phyloP scores from a whole-genome alignment of 352 stramenopile genomes.

The Globisporangium cederbergense region DNA sequence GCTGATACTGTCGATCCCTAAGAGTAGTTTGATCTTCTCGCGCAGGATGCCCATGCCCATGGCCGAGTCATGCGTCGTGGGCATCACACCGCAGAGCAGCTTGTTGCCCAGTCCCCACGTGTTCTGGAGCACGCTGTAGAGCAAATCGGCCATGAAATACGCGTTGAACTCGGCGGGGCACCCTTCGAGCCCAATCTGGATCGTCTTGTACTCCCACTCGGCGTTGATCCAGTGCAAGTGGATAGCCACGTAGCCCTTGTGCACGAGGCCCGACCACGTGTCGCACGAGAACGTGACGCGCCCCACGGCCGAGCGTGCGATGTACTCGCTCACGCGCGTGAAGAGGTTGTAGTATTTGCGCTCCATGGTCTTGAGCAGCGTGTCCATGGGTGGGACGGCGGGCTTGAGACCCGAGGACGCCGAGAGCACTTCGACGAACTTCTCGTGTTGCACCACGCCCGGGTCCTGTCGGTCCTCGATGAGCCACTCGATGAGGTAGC shows the following conservation, averaged over 20 bases:
- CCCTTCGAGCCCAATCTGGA: constrained; percentile 70
- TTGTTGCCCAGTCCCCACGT: constrained; percentile 75
- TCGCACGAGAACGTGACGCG: constrained; percentile 78
- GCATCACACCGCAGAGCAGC: constrained; percentile 67
- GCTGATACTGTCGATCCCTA: constrained; percentile 73
- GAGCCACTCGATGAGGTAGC: constrained; percentile 68
- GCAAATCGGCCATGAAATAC: constrained; percentile 76
- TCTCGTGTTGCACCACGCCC: constrained; percentile 58
- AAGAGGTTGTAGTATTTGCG: constrained; percentile 73
- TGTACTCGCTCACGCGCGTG: constrained; percentile 66
- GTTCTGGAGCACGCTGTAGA: constrained; percentile 79
- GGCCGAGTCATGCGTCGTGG: constrained; percentile 50
- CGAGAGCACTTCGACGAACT: constrained; percentile 65
- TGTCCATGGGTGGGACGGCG: constrained; percentile 45
- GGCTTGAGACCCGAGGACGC: constrained; percentile 43
- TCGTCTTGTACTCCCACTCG: constrained; percentile 83
- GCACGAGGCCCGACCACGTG: constrained; percentile 66
- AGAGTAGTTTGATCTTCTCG: constrained; percentile 75
- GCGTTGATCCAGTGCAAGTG: constrained; percentile 83
- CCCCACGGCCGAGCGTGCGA: constrained; percentile 63
- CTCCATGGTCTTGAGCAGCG: constrained; percentile 64
- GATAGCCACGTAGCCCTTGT: constrained; percentile 74
- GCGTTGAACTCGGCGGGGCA: constrained; percentile 65
- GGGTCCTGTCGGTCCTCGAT: constrained; percentile 70
- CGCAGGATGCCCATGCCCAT: constrained; percentile 74